These are phyloP conservation scores for Chaetomium strumarium DNA, from an alignment of 2,329 filamentous ascomycete genomes.

Conservation along the genomic window DNA sequence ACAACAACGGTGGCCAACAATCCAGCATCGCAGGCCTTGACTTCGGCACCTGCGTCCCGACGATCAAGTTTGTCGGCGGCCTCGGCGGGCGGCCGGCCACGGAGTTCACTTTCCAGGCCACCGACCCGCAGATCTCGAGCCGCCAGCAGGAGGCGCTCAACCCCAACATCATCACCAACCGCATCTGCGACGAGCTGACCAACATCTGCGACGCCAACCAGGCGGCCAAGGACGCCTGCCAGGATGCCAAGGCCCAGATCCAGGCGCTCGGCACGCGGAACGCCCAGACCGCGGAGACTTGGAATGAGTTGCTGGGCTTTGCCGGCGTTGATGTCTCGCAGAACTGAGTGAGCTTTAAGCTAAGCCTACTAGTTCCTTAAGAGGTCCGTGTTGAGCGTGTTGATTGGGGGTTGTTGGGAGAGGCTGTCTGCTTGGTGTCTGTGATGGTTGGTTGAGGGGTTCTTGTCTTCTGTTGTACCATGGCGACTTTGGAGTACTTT, in stretches of 20 bases:
- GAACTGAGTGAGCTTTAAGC: neutral
- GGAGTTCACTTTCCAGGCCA: slow-evolving; percentile 64
- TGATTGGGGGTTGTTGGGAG: neutral
- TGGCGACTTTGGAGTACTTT: neutral
- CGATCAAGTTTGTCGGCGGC: slow-evolving; percentile 55
- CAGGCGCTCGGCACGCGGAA: slow-evolving; percentile 31
- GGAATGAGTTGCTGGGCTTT: slow-evolving; percentile 39
- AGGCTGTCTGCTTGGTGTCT: too few relatives aligned
- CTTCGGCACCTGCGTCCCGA: slow-evolving; percentile 50
- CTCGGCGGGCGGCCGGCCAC: slow-evolving; percentile 49
- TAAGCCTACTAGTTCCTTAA: too few relatives aligned
- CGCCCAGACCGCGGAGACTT: slow-evolving; percentile 34
- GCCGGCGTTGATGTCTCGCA: slow-evolving; percentile 30
- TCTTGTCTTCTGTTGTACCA: neutral
- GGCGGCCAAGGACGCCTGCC: slow-evolving; percentile 50
- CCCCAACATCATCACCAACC: slow-evolving; percentile 68
- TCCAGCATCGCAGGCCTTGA: slow-evolving; percentile 36
- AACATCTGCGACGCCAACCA: slow-evolving; percentile 60
- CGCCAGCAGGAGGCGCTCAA: slow-evolving; percentile 63
- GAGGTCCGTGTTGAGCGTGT: neutral
- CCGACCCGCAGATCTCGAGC: slow-evolving; percentile 54
- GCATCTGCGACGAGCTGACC: slow-evolving; percentile 62
- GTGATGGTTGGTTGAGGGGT: neutral
- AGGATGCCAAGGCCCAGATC: slow-evolving; percentile 42
- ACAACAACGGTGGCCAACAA: slow-evolving; percentile 25